Percentiles rank a stretch among this genome's conserved stretches.
Evolutionary conservation across 208 protist genomes (phyloP).

Genomic region (Acanthamoeba healyi): DNA sequence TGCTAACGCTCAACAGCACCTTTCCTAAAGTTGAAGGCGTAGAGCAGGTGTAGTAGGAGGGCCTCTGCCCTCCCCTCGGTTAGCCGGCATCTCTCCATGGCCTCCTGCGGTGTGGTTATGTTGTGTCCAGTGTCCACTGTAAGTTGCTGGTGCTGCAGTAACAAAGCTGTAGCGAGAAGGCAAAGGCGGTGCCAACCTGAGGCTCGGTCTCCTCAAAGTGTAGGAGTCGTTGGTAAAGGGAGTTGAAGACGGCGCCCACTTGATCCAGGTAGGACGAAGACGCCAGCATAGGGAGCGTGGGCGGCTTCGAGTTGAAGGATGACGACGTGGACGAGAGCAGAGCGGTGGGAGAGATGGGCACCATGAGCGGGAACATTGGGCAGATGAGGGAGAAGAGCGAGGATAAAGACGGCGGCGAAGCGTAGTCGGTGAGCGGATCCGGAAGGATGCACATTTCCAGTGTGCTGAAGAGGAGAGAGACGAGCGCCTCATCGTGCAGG

Average conservation of each 20-base stretch:
- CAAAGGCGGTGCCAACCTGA: not conserved
- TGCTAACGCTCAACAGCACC: not conserved
- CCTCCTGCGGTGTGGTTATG: not conserved
- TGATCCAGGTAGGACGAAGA: conserved; percentile 19
- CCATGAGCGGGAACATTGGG: conserved; percentile 35
- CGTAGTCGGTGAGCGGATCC: not conserved
- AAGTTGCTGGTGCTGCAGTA: too few species aligned
- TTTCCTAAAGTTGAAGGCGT: not conserved
- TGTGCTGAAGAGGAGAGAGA: not conserved
- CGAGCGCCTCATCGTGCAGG: not conserved
- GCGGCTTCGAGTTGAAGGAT: not conserved
- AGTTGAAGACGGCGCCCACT: not conserved
- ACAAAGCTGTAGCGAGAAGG: not conserved
- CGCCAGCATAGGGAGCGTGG: not conserved
- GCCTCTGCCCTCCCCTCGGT: conserved; percentile 30
- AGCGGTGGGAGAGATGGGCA: not conserved
- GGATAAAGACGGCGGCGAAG: not conserved
- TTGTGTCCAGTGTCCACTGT: too few species aligned
- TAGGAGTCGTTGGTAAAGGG: not conserved
- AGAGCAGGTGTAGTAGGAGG: conserved; percentile 9
- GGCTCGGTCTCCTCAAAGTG: conserved; percentile 17
- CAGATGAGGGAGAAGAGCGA: conserved; percentile 15
- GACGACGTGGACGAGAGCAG: conserved; percentile 20
- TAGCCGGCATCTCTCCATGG: not conserved
- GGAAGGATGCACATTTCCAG: not conserved